Evolutionary conservation across 805 yeast species (phyloP).

Genomic region (Brettanomyces naardenensis): DNA sequence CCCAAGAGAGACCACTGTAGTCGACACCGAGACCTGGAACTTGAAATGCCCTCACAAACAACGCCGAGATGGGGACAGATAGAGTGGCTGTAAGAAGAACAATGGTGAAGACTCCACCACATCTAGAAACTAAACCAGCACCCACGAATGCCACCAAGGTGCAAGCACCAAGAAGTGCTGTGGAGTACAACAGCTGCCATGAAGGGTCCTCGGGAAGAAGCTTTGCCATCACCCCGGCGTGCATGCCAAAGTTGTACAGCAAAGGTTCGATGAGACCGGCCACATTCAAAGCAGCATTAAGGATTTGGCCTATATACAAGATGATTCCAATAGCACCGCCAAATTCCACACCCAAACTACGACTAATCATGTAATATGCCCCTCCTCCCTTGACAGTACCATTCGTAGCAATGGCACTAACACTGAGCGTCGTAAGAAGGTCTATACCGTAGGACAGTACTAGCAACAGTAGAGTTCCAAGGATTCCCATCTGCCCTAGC

Average conservation of each 20-base stretch:
- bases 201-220: slow-evolving; percentile 59
- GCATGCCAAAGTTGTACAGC: slow-evolving; percentile 63
- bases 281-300: slow-evolving; percentile 87
- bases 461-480: slow-evolving; percentile 66
- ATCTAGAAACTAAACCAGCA: slow-evolving; percentile 69
- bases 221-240: slow-evolving; percentile 45
- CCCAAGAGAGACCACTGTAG: slow-evolving; percentile 72
- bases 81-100: slow-evolving; percentile 62
- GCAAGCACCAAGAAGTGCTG: slow-evolving; percentile 61
- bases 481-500: slow-evolving; percentile 86
- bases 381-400: slow-evolving; percentile 99
- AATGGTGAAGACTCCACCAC: slow-evolving; percentile 69
- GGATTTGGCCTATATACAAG: slow-evolving; percentile 88
- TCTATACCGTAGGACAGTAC: slow-evolving; percentile 72
- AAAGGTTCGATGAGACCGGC: slow-evolving; percentile 94
- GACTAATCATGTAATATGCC: slow-evolving; percentile 93
- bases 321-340: slow-evolving; percentile 97
- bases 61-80: slow-evolving; percentile 72
- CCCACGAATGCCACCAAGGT: slow-evolving; percentile 76
- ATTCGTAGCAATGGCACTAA: slow-evolving; percentile 94
- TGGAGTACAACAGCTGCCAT: slow-evolving; percentile 66
- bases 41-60: slow-evolving; percentile 57
- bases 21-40: slow-evolving; percentile 37
- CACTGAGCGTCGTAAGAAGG: slow-evolving; percentile 77
- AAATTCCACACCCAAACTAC: slow-evolving; percentile 94